These are phyloP conservation scores for Colletotrichum sp. DNA, from an alignment of 2,329 filamentous ascomycete genomes.

Conservation along the genomic window DNA sequence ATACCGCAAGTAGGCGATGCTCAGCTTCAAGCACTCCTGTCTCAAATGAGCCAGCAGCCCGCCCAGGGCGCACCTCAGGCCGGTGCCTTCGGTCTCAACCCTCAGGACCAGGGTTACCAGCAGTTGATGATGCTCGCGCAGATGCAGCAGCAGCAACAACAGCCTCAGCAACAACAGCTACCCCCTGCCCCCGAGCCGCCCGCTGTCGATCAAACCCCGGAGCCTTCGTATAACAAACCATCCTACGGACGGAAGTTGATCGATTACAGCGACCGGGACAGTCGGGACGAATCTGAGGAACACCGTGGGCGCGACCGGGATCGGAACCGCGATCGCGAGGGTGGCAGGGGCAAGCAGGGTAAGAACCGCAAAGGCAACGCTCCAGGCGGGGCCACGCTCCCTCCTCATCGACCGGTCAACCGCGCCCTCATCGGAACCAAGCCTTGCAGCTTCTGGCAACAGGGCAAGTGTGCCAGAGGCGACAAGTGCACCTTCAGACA, in stretches of 20 bases:
- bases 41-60: constrained; percentile 41
- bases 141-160: constrained; percentile 33
- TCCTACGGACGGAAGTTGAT: constrained; percentile 20
- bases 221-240: constrained; percentile 21
- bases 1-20: constrained; percentile 29
- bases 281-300: constrained; percentile 17
- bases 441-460: constrained; percentile 72
- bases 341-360: constrained; percentile 36
- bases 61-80: constrained; percentile 4
- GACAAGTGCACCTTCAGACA: constrained; percentile 78
- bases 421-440: constrained; percentile 68
- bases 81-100: constrained; percentile 34
- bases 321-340: constrained; percentile 31
- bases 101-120: constrained; percentile 44
- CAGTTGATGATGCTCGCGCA: constrained; percentile 43
- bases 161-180: constrained; percentile 22
- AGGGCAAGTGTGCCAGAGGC: constrained; percentile 75
- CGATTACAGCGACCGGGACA: constrained; percentile 14
- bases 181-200: background rate
- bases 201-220: constrained; percentile 14
- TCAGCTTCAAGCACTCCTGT: constrained; percentile 49
- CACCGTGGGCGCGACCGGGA: constrained; percentile 28
- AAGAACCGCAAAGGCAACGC: constrained; percentile 42
- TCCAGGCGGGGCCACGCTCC: constrained; percentile 32
- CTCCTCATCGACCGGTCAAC: constrained; percentile 52